phyloP scores from a whole-genome alignment of 495 filamentous ascomycete genomes.

The Penicillium paradoxum region DNA sequence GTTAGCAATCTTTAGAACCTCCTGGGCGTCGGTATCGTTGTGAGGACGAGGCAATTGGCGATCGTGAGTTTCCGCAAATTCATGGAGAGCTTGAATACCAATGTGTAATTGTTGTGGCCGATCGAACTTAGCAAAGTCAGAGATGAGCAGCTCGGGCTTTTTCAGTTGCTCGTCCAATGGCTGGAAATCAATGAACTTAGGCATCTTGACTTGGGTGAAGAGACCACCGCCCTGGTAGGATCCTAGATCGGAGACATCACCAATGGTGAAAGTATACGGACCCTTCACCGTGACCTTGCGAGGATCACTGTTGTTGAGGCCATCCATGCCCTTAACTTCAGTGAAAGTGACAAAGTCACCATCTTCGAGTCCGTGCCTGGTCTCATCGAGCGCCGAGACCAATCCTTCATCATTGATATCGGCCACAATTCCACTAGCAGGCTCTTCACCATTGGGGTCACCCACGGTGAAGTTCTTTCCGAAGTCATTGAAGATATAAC shows the following conservation, averaged over 20 bases:
- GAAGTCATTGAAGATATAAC: slow-evolving; percentile 95
- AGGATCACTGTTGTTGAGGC: slow-evolving; percentile 72
- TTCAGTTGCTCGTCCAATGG: slow-evolving; percentile 67
- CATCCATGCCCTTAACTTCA: slow-evolving; percentile 91
- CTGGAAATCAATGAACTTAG: slow-evolving; percentile 88
- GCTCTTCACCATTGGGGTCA: slow-evolving; percentile 86
- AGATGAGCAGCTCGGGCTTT: slow-evolving; percentile 83
- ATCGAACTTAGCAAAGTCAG: slow-evolving; percentile 97
- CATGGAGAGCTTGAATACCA: slow-evolving; percentile 87
- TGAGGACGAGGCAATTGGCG: slow-evolving; percentile 74
- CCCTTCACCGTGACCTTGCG: slow-evolving; percentile 89
- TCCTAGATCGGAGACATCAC: slow-evolving; percentile 82
- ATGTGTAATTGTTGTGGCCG: slow-evolving; percentile 86
- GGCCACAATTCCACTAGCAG: slow-evolving; percentile 83
- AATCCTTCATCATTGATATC: slow-evolving; percentile 82
- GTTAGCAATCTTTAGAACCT: slow-evolving; percentile 68
- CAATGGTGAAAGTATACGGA: slow-evolving; percentile 96
- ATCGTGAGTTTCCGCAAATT: slow-evolving; percentile 64
- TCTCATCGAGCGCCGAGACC: slow-evolving; percentile 94
- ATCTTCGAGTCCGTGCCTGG: slow-evolving; percentile 90
- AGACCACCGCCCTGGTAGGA: slow-evolving; percentile 83
- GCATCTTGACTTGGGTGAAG: slow-evolving; percentile 96
- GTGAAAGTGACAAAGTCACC: slow-evolving; percentile 94
- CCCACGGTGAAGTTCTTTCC: slow-evolving; percentile 86
- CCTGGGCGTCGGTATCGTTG: slow-evolving; percentile 75